Conservation (phyloP, 805 yeast species). For the Torulaspora indica region DNA sequence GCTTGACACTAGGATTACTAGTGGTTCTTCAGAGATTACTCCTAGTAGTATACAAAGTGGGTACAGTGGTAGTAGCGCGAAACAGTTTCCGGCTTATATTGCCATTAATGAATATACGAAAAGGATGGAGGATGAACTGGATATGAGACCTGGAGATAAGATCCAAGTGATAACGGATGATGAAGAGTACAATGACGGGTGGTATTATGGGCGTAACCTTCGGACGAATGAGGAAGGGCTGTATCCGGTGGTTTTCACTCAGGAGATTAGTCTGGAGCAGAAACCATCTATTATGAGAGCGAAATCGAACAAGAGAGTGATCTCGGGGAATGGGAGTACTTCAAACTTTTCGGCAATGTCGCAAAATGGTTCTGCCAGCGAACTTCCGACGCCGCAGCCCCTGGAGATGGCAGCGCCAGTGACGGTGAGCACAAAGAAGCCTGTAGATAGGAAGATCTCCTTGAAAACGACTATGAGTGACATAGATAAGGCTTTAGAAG, state of each 20-base stretch:
- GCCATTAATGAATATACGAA: constrained; percentile 86
- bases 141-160: constrained; percentile 74
- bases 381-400: constrained; percentile 29
- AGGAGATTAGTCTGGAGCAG: constrained; percentile 39
- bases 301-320: constrained; percentile 49
- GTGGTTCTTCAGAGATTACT: constrained; percentile 7
- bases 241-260: constrained; percentile 87
- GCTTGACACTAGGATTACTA: constrained; percentile 17
- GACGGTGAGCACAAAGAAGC: constrained; percentile 7
- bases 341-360: constrained; percentile 19
- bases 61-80: constrained; percentile 7
- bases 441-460: constrained; percentile 36
- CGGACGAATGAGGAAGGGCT: constrained; percentile 72
- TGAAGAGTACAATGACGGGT: constrained; percentile 89
- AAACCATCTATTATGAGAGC: constrained; percentile 50
- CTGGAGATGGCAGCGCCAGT: constrained; percentile 24
- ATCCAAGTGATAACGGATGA: constrained; percentile 90
- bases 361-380: constrained; percentile 22
- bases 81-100: constrained; percentile 35
- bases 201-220: constrained; percentile 88
- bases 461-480: constrained; percentile 59
- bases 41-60: constrained; percentile 12
- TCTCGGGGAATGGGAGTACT: constrained; percentile 23
- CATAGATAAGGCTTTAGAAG: constrained; percentile 68
- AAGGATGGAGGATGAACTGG: constrained; percentile 84